Evolutionary conservation across 495 filamentous ascomycete species (phyloP), one percentile per base, ranked within the genome.

Genomic region (Penicillium pancosmium): DNA sequence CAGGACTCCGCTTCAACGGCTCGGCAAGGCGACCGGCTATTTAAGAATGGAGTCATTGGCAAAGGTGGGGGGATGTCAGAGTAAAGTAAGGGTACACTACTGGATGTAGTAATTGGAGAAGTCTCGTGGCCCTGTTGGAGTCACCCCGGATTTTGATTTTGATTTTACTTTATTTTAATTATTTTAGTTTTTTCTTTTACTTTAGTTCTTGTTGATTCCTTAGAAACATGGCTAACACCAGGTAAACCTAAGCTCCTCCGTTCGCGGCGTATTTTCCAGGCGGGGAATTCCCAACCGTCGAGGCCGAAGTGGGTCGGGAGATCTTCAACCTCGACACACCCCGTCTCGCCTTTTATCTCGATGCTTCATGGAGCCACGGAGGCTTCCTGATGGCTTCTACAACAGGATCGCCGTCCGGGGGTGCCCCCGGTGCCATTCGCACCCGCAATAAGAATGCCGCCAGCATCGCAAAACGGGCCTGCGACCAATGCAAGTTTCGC

Each of bases 401-500:
- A 19, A 67, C 61, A 52, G 65, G 61, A 36, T 64, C 65, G 52
- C 35, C 59, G 5, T 53, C 50, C n/a, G 48, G 57, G 6, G 36
- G 50, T 50, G 23, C 60, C 18, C 51, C 71, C 43, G 66, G 68
- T 11, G 61, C 69, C 35, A 69, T 74, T 47, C 72, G 72, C 47
- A 60, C 69, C 0, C 69, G 69, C 50, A 69, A 63, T 43, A 75
- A 66, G 48, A 46, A 60, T 12, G 50, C 62, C 19, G 60, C 65
- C 4, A 36, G 67, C 11, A 70, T 74, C 50, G 72, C 72, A 15
- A 74, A 72, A 56, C 55, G 75, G 18, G 73, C 73, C 2, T 78
- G 75, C 54, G 75, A 78, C 55, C 73, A 75, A 60, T 78, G 75
- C 72, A 75, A 73, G 50, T 71, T 78, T 47, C 72, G 75, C 57